Conservation (phyloP, 768 basidiomycete species). For the Arthromyces matolae region DNA sequence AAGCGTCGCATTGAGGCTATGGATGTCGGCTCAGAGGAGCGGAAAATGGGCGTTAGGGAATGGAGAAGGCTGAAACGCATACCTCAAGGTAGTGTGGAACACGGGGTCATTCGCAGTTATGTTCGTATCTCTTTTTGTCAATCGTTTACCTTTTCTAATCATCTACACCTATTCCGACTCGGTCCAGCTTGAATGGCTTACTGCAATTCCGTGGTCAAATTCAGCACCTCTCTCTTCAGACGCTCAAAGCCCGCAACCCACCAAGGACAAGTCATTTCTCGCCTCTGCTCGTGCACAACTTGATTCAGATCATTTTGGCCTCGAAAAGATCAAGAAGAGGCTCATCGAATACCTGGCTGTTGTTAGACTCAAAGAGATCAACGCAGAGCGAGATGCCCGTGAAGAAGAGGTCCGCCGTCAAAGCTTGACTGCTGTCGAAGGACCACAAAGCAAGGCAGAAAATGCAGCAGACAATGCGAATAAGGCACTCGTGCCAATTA, state of each 20-base stretch:
- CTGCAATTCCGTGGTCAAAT: slow-evolving; percentile 79
- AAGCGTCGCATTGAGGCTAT: slow-evolving; percentile 72
- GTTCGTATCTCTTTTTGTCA: slow-evolving; percentile 39
- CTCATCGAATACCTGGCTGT: slow-evolving; percentile 91
- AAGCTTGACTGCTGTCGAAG: slow-evolving; percentile 18
- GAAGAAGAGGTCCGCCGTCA: slow-evolving; percentile 26
- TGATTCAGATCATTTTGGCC: slow-evolving; percentile 87
- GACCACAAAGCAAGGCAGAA: slow-evolving; percentile 20
- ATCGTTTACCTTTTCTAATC: not conserved
- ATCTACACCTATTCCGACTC: too few relatives aligned
- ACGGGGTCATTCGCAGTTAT: slow-evolving; percentile 82
- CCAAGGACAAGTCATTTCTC: slow-evolving; percentile 60
- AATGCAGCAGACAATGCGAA: slow-evolving; percentile 17
- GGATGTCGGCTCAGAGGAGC: slow-evolving; percentile 69
- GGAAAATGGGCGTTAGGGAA: slow-evolving; percentile 78
- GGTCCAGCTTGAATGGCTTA: slow-evolving; percentile 87
- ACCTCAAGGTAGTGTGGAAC: slow-evolving; percentile 87
- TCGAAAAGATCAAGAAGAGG: slow-evolving; percentile 90
- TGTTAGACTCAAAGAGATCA: slow-evolving; percentile 56
- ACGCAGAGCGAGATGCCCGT: slow-evolving; percentile 33
- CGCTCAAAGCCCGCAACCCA: slow-evolving; percentile 12
- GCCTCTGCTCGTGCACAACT: slow-evolving; percentile 71
- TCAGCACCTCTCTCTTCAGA: slow-evolving; percentile 25
- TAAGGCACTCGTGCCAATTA: slow-evolving; percentile 29
- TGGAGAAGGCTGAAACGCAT: slow-evolving; percentile 83